These are phyloP conservation scores for Cadophora luteo-olivacea DNA, from an alignment of 2,329 filamentous ascomycete species.

Conservation along the genomic window DNA sequence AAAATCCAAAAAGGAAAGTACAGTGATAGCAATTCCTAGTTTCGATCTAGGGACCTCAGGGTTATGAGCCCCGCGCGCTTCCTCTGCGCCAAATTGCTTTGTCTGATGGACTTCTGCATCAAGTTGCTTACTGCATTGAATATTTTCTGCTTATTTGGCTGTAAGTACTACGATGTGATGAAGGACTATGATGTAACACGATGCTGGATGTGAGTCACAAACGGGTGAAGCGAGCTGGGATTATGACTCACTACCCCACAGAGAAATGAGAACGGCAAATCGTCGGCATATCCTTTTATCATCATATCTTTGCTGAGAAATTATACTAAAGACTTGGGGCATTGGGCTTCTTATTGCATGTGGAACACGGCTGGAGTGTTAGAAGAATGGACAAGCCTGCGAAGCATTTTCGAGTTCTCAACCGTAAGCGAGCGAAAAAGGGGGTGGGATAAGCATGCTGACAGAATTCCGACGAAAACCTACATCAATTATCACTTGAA, in stretches of 20 bases:
- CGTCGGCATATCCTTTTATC: not conserved
- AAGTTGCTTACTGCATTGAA: not conserved
- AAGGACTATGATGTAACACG: not conserved
- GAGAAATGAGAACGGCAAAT: not conserved
- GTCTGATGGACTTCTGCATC: not conserved
- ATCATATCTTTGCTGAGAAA: no score
- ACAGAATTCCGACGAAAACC: no score
- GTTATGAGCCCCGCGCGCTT: conserved; percentile 24
- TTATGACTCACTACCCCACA: conserved; percentile 10
- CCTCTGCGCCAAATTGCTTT: conserved; percentile 25
- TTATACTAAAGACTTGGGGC: no score
- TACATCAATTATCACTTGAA: no score
- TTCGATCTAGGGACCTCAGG: conserved; percentile 24
- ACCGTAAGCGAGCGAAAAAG: not conserved
- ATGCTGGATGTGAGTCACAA: conserved; percentile 11
- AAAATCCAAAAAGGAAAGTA: not conserved
- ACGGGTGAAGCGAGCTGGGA: not conserved
- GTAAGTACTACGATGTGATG: not conserved
- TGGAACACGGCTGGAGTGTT: no score
- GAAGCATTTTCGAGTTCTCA: not conserved
- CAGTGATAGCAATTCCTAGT: conserved; percentile 20
- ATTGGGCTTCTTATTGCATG: no score
- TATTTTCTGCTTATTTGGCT: not conserved
- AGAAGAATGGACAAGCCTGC: no score
- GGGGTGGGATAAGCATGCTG: conserved; percentile 8